Base-by-base conservation (phyloP, 257 asterid genomes). In the Phtheirospermum japonicum region DNA sequence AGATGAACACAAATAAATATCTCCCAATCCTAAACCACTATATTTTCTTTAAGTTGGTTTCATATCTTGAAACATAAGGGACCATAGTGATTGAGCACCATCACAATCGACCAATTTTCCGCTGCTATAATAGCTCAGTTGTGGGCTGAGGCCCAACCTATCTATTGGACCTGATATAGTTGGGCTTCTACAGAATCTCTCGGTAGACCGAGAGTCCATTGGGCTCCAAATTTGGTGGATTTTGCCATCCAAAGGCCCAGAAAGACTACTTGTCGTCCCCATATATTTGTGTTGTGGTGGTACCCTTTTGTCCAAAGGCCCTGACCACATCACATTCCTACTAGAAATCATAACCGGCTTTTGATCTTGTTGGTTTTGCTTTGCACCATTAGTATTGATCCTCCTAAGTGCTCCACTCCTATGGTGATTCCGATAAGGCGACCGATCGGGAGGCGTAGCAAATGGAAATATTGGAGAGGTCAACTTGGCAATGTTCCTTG, bases 1-100 rank as follows among this genome's bases (percentile, higher is more conserved):
- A 36, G n/a, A n/a, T n/a, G n/a, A n/a, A n/a, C 7, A 9, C 8
- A 36, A 9, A 9, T 36, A 36, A 6, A 36, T 6, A 36, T 36
- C 42, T 1, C 8, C 42, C 8, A 6, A 36, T 36, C 1, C 8
- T 6, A 36, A 6, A 36, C 4, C 10, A 9, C 48, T 9, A 3
- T 9, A n/a, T n/a, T n/a, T 46, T 10, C 4, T 57, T 82, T 73
- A 87, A 69, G 89, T 90, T 14, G 95, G 97, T 71, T 90, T 90
- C 79, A 90, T 70, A 75, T 87, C 87, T 70, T 85, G 86, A 87
- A 90, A 90, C 97, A 90, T 85, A 50, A 87, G 55, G 49, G 95
- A 87, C 95, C 97, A 90, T 1, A 78, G 79, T 5, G 95, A 90
- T 9, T 82, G 79, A 42, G 59, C 71, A 33, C 77, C 89, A 30